A percentile compares a stretch with the other conserved stretches of the same genome.
Conservation (phyloP, 2,329 filamentous ascomycete species). For the Aspergillus luchuensis region DNA sequence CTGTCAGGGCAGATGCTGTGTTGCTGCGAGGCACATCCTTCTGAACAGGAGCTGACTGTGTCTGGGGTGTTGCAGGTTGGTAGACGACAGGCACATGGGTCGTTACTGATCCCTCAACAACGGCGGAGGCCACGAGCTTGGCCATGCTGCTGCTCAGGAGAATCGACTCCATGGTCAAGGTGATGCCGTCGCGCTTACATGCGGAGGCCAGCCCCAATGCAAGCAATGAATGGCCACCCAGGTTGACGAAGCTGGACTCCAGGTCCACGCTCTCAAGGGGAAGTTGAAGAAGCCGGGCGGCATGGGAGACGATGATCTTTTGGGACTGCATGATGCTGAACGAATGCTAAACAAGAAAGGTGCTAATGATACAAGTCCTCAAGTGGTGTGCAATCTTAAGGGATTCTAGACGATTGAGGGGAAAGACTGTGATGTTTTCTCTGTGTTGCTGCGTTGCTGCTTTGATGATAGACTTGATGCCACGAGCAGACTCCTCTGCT, state of each 20-base stretch:
- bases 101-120: background rate
- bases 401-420: no score
- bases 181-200: background rate
- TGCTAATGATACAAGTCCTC: background rate
- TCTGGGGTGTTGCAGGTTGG: background rate
- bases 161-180: background rate
- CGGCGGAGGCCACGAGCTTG: background rate
- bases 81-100: background rate
- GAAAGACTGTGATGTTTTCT: no score
- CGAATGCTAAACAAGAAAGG: background rate
- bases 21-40: background rate
- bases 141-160: background rate
- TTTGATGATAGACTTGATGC: no score
- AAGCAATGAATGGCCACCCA: background rate
- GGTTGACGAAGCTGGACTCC: background rate
- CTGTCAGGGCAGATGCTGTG: background rate
- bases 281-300: background rate
- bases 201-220: constrained; percentile 1
- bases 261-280: background rate
- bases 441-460: no score
- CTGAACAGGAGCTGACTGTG: background rate
- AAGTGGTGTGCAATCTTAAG: no score
- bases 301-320: background rate
- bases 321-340: background rate
- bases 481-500: no score